phyloP scores from a whole-genome alignment of 257 asterid species.

The Ligustrum vulgare region DNA sequence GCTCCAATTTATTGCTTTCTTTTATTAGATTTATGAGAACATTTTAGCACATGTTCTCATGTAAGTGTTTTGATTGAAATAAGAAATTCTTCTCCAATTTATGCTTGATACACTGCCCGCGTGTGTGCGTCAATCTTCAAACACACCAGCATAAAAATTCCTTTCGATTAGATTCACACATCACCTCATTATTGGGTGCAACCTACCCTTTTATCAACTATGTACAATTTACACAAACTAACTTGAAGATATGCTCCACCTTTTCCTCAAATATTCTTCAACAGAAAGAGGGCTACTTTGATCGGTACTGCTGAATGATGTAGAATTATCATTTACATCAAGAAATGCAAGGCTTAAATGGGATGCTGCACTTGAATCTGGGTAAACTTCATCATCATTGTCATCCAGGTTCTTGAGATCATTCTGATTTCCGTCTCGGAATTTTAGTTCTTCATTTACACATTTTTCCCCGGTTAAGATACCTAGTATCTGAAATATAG shows the following conservation, averaged over 20 bases:
- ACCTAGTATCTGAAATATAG: constrained; percentile 45
- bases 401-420: constrained; percentile 43
- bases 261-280: constrained; percentile 61
- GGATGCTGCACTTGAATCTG: constrained; percentile 77
- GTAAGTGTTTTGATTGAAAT: too few relatives aligned
- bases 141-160: constrained; percentile 2
- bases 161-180: constrained; percentile 1
- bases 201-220: not conserved
- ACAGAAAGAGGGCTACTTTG: constrained; percentile 75
- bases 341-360: constrained; percentile 75
- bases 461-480: constrained; percentile 57
- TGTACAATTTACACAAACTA: constrained; percentile 13
- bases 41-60: too few relatives aligned
- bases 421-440: constrained; percentile 15
- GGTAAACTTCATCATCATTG: constrained; percentile 86
- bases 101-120: not conserved
- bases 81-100: not conserved
- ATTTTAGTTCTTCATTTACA: constrained; percentile 22
- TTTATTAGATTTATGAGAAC: too few relatives aligned
- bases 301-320: constrained; percentile 72
- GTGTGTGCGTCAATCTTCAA: not conserved
- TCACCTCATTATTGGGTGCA: constrained; percentile 65
- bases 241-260: constrained; percentile 83
- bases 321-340: constrained; percentile 55
- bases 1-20: too few relatives aligned